Conservation (phyloP, 2,329 filamentous ascomycete species). For the Alternaria dauci region DNA sequence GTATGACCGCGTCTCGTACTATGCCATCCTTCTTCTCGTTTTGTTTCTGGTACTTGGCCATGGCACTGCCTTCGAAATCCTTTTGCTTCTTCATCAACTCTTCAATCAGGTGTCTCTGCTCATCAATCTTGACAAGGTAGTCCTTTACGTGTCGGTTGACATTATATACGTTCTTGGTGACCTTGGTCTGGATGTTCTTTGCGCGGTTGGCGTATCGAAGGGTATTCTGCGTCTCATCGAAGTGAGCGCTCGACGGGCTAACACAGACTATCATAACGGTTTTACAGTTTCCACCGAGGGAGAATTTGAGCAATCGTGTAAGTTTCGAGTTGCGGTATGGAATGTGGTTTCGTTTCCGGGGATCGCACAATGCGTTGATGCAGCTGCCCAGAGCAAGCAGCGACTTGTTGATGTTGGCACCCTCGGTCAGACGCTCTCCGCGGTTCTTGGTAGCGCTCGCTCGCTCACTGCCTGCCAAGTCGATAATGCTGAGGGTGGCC, state of each 20-base stretch:
- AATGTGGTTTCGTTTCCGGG: constrained; percentile 89
- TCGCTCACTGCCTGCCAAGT: constrained; percentile 93
- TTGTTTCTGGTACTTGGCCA: constrained; percentile 90
- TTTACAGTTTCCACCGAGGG: constrained; percentile 95
- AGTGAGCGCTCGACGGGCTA: constrained; percentile 94
- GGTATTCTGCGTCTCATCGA: constrained; percentile 98
- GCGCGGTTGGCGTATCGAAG: constrained; percentile 95
- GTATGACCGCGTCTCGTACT: constrained; percentile 77
- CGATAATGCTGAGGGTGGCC: constrained; percentile 98
- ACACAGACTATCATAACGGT: constrained; percentile 99
- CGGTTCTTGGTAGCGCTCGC: constrained; percentile 97
- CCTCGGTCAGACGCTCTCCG: constrained; percentile 88
- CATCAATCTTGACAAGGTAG: constrained; percentile 98
- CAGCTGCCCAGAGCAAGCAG: constrained; percentile 92
- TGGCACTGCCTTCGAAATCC: constrained; percentile 81
- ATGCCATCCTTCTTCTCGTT: constrained; percentile 81
- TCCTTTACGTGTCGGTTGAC: constrained; percentile 99
- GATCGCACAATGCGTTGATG: constrained; percentile 97
- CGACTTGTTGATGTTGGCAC: constrained; percentile 99
- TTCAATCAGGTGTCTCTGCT: constrained; percentile 96
- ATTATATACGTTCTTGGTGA: constrained; percentile 98
- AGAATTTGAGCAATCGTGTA: constrained; percentile 94
- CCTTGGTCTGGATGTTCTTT: constrained; percentile 99
- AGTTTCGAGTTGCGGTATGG: constrained; percentile 98
- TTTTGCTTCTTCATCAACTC: constrained; percentile 93